These are phyloP conservation scores for Eucalyptus virginea DNA, from an alignment of 345 rosid genomes.

Conservation along the genomic window DNA sequence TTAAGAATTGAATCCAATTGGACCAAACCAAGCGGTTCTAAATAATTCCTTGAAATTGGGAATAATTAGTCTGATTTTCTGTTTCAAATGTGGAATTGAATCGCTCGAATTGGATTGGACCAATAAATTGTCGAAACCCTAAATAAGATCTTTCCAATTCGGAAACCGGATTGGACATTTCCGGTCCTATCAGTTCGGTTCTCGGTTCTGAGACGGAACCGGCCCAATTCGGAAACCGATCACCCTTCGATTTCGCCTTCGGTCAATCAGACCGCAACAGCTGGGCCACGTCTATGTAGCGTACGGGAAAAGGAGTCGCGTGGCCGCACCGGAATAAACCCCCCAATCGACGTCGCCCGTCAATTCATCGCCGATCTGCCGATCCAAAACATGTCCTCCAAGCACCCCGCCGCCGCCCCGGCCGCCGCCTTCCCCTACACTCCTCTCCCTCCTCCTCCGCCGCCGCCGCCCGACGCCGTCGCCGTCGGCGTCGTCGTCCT, in stretches of 20 bases:
- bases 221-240: neutral
- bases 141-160: fast-evolving
- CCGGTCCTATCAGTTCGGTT: neutral
- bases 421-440: slow-evolving; percentile 20
- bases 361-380: neutral
- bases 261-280: neutral
- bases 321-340: neutral
- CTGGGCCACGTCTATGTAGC: neutral
- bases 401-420: neutral
- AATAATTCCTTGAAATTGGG: too few species aligned
- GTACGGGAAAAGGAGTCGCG: neutral
- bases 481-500: slow-evolving; percentile 31
- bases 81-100: neutral
- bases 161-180: fast-evolving
- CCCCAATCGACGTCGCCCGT: neutral
- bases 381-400: slow-evolving; percentile 19
- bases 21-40: fast-evolving
- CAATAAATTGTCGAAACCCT: neutral
- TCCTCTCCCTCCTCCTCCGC: slow-evolving; percentile 19
- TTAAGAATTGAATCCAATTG: neutral
- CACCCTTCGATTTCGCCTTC: fast-evolving
- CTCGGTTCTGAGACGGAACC: neutral
- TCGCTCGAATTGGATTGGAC: fast-evolving
- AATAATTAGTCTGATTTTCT: fast-evolving
- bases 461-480: slow-evolving; percentile 1